These are phyloP conservation scores for Chaetomiaceae sp. DNA, from an alignment of 2,329 filamentous ascomycete species.

Conservation along the genomic window DNA sequence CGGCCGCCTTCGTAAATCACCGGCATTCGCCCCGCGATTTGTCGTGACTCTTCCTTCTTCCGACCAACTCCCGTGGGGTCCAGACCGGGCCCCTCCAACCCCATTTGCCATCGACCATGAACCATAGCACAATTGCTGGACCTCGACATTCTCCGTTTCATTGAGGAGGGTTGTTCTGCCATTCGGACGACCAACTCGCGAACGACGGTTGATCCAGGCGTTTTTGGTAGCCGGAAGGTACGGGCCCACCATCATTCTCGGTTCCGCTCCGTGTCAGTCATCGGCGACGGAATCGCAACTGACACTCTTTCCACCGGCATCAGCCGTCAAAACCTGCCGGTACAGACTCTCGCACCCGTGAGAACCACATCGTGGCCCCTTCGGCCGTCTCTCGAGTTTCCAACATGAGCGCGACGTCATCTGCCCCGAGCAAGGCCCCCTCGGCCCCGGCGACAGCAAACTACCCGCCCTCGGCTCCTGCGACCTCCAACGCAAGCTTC, in stretches of 20 bases:
- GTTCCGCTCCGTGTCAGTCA: not conserved
- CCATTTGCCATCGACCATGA: not conserved
- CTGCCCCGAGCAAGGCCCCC: conserved; percentile 49
- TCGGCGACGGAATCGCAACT: not conserved
- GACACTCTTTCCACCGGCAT: not conserved
- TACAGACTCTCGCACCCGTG: not conserved
- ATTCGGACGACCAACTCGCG: not conserved
- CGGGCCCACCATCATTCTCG: not conserved
- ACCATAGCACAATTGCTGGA: not conserved
- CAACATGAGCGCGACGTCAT: conserved; percentile 35
- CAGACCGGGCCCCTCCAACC: conserved; percentile 23
- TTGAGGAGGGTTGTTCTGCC: not conserved
- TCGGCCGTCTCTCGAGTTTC: not conserved
- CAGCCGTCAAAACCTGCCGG: not conserved
- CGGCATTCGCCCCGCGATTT: conserved; percentile 23
- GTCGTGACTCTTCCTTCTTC: conserved; percentile 18
- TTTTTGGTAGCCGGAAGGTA: not conserved
- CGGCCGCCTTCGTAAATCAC: not conserved
- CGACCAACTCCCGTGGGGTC: conserved; percentile 22
- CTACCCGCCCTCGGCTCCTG: conserved; percentile 38
- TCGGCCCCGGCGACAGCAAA: conserved; percentile 38
- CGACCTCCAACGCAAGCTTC: conserved; percentile 43
- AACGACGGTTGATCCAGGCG: not conserved
- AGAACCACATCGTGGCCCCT: not conserved
- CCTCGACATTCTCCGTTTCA: not conserved